Evolutionary conservation across 2,329 filamentous ascomycete species (phyloP), one percentile per base, ranked within the genome.

Genomic region (Zelopaecilomyces penicillatus): DNA sequence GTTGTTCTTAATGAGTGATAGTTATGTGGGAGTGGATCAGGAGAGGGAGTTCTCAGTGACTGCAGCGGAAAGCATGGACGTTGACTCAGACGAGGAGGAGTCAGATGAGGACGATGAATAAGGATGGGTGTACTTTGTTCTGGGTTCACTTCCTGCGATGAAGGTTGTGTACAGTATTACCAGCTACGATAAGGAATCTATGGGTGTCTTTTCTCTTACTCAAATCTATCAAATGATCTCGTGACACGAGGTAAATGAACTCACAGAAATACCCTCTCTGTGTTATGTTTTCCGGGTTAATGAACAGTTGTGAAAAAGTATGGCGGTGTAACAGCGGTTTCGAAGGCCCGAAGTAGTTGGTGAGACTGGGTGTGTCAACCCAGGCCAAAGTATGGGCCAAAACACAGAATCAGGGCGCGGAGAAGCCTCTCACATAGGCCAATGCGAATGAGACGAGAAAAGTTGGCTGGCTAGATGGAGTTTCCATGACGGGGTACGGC

Each of bases 1-100:
- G 64, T 71, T 97, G 52, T 95, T 87, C 68, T 71, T 98, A 62
- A 96, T 98, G 85, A 93, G 90, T 63, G 93, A 98, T 68, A 91
- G 87, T 64, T 98, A 98, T 64, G 78, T 96, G 32, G 93, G 93
- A 28, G 89, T 98, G 43, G 94, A 98, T 68, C 93, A 98, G 68
- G 94, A 95, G 60, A 87, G 90, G 44, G 80, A 81, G 5, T 97
- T 98, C 64, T 83, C 79, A 45, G 82, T 98, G 37, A 83, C 78
- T 43, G 93, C 86, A 29, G 87, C 83, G 2, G 93, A 98, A 65
- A 88, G 88, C 5, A 94, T 93, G 87, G 93, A 97, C 46, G 87
- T 96, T 59, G 90, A 95, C 63, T 84, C 87, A 39, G 87, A 90
- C 1, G 87, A 93, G 37, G 87, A 90, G 26, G 85, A 87, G 8